Conservation (phyloP, 148 eudicot genomes). For the Cornus suecica region DNA sequence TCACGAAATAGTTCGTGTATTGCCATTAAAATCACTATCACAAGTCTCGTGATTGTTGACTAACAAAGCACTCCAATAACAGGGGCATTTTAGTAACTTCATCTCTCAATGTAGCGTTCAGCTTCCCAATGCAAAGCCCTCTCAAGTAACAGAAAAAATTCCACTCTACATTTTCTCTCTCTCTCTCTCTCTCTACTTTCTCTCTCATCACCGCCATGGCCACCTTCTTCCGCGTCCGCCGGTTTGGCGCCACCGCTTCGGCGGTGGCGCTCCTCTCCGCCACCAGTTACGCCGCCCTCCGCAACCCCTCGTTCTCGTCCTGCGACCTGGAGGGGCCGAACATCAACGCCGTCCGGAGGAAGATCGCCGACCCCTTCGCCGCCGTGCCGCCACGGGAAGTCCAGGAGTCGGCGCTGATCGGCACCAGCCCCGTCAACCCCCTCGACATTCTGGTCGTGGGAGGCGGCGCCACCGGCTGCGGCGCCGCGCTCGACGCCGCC, state of each 20-base stretch:
- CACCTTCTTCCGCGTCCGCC: constrained; percentile 42
- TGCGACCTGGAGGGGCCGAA: constrained; percentile 33
- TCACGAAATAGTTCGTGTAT: background rate
- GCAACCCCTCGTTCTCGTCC: constrained; percentile 36
- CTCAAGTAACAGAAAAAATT: background rate
- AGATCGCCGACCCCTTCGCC: constrained; percentile 53
- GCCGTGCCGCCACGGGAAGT: constrained; percentile 51
- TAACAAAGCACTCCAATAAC: background rate
- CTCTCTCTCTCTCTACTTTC: background rate
- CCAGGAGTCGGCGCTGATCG: constrained; percentile 51
- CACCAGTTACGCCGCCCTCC: constrained; percentile 31
- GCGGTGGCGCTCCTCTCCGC: constrained; percentile 27
- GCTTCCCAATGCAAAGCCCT: background rate
- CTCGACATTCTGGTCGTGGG: constrained; percentile 80
- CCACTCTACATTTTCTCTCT: background rate
- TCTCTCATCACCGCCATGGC: constrained; percentile 28
- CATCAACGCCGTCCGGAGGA: constrained; percentile 34
- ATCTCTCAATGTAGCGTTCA: background rate
- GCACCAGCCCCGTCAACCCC: constrained; percentile 49
- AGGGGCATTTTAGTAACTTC: background rate
- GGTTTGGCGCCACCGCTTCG: constrained; percentile 43
- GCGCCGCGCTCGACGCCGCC: constrained; percentile 81
- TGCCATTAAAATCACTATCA: too few relatives aligned
- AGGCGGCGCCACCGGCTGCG: constrained; percentile 92
- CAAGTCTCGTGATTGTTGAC: background rate